Evolutionary conservation across 2,329 filamentous ascomycete genomes (phyloP).

Genomic region (Orbilia oligospora): DNA sequence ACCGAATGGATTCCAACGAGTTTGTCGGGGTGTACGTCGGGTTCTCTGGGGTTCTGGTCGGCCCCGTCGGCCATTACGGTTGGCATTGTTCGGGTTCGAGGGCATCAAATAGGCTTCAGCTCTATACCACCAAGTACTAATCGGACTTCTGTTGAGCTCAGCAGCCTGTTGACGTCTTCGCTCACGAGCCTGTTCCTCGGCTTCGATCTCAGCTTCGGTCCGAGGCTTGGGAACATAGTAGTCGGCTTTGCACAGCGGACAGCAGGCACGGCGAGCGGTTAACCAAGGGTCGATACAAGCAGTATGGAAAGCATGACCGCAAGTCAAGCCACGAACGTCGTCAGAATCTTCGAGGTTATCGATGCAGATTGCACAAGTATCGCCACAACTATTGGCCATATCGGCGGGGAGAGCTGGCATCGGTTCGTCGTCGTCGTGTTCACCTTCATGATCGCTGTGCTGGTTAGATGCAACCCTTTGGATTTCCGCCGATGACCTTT

Average conservation of each 20-base stretch:
- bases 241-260: conserved; percentile 96
- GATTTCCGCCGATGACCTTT: conserved; percentile 43
- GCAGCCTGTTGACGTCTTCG: conserved; percentile 57
- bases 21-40: conserved; percentile 29
- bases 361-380: conserved; percentile 96
- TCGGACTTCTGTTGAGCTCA: conserved; percentile 47
- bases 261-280: conserved; percentile 92
- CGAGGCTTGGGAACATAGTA: conserved; percentile 96
- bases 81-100: conserved; percentile 15
- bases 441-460: conserved; percentile 75
- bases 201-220: conserved; percentile 70
- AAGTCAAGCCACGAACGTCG: conserved; percentile 91
- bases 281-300: conserved; percentile 97
- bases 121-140: conserved; percentile 54
- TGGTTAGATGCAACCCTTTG: conserved; percentile 22
- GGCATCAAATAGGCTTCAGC: conserved; percentile 53
- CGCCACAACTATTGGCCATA: conserved; percentile 83
- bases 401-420: conserved; percentile 85
- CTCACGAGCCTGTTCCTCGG: conserved; percentile 58
- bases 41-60: conserved; percentile 29
- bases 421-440: conserved; percentile 83
- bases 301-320: conserved; percentile 98
- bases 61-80: conserved; percentile 17
- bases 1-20: conserved; percentile 57
- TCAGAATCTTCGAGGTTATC: conserved; percentile 95